A percentile compares a stretch with the other conserved stretches of the same genome.
Conservation (phyloP, 2,329 filamentous ascomycete species). For the Trichoderma sp. region DNA sequence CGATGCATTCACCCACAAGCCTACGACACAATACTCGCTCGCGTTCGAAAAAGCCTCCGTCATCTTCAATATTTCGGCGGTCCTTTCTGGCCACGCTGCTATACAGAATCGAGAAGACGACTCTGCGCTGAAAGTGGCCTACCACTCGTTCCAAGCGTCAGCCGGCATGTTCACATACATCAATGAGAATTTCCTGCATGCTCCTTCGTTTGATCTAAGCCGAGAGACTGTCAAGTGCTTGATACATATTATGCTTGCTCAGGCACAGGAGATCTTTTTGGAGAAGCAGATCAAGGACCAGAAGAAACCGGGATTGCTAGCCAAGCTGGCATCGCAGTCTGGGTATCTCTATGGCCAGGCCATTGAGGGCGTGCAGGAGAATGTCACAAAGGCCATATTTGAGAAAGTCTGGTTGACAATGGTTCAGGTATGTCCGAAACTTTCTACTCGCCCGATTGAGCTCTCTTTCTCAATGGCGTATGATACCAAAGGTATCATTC, state of each 20-base stretch:
- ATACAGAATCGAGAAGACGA: conserved; percentile 92
- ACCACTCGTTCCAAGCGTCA: conserved; percentile 96
- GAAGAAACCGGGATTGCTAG: conserved; percentile 89
- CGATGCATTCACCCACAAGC: conserved; percentile 98
- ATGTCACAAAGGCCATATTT: conserved; percentile 87
- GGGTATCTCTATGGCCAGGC: conserved; percentile 87
- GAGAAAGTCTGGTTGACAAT: conserved; percentile 92
- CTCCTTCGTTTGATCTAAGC: conserved; percentile 93
- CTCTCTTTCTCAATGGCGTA: not conserved
- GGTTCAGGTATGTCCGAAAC: conserved; percentile 62
- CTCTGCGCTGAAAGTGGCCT: conserved; percentile 89
- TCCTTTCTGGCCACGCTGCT: conserved; percentile 93
- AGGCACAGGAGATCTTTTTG: conserved; percentile 95
- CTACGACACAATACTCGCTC: conserved; percentile 94
- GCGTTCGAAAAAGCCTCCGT: conserved; percentile 99
- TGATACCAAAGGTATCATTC: not conserved
- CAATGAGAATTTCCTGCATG: conserved; percentile 98
- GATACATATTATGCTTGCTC: conserved; percentile 90
- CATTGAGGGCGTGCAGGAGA: conserved; percentile 87
- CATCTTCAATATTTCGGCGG: conserved; percentile 98
- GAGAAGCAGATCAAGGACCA: conserved; percentile 93
- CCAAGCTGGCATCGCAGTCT: conserved; percentile 90
- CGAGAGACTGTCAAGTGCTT: conserved; percentile 94
- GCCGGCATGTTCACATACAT: conserved; percentile 99
- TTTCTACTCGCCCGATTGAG: not conserved